Base-by-base conservation (phyloP, 495 filamentous ascomycete species). In the Lentithecium fluviatile region DNA sequence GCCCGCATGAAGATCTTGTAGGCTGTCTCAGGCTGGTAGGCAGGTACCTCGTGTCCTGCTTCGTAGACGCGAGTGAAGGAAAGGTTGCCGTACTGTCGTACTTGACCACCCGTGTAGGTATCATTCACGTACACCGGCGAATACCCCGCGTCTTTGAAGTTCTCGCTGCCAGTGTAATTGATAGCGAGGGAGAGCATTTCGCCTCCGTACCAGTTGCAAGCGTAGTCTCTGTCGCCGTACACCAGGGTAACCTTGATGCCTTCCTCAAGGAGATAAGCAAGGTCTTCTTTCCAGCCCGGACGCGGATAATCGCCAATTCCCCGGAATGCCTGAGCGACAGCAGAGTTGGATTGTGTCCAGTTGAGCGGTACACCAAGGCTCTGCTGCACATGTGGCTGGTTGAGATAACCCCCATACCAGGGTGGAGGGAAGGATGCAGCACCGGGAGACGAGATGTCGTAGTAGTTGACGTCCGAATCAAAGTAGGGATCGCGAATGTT, bases 201-300 rank as follows among this genome's bases (percentile, higher is more conserved):
- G 52, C 73, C 73, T 7, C 82, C 81, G 3, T 85, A 66, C 81
- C 84, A 88, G 69, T 87, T 88, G 69, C 84, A 88, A 25, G 84
- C 53, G 65, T 83, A 88, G 67, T 89, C 86, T 2, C 82, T 60
- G 62, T 77, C 76, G 20, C 74, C 76, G 56, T 74, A 79, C 19
- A 75, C 69, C 11, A 76, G 51, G 11, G 71, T 66, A 25, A 76
- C 73, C 36, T 71, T 73, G 54, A 77, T 65, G 24, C 82, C 83
- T 3, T 69, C 46, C 19, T 74, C 69, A 36, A 86, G 73, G n/a
- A 87, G 76, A 42, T 74, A 70, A 23, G 78, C 80, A 23, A 86
- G 74, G 42, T 79, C 75, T 36, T 73, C 70, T 26, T 85, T 67
- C 48, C 77, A 69, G 25, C 76, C 69, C 8, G 74, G 74, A 12